Base-by-base conservation (phyloP, 225 moss, liverwort and hornwort species). In the Straminergon stramineum region DNA sequence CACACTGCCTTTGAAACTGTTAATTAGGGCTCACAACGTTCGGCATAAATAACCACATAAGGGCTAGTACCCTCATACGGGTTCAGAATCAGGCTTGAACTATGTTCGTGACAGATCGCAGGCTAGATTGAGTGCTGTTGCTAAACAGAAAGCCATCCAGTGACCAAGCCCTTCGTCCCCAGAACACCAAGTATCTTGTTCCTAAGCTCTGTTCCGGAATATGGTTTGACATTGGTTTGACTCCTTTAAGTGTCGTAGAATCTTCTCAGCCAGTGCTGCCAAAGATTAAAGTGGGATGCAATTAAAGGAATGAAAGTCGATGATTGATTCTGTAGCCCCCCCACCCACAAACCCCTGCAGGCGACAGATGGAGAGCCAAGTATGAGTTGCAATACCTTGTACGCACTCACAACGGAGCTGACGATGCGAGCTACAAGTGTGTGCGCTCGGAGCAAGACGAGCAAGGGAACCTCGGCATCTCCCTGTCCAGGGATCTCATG, bases 301-400 rank as follows among this genome's bases (percentile, higher is more conserved):
- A 63, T 34, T 24, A 1, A 57, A 80, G 85, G 37, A 45, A 35
- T 75, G 52, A 27, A 86, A 75, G 17, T 26, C 84, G 63, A 71
- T 45, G 87, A 64, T 80, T 80, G 88, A 24, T 83, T 68, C 58
- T 76, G 62, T 35, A 19, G 2, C 48, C 48, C 6, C 8, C 28
- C 11, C 45, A 3, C 39, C 9, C 13, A 48, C 18, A 48, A 15
- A 3, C 19, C 78, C 70, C 21, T 91, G 79, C 91, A 94, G 94
- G 52, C 67, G 90, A 93, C 64, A 88, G 90, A 75, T 81, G 90
- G 92, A 91, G 89, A 84, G 94, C 94, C 41, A 94, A 94, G 85
- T 94, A 94, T 67, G 89, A 93, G 79, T 61, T 93, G 89, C 89
- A 88, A 43, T 74, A 94, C 56, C 41, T 93, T 19, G 87, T 91